Conservation (phyloP, 108 stramenopile species). For the Cafeteria roenbergensis region DNA sequence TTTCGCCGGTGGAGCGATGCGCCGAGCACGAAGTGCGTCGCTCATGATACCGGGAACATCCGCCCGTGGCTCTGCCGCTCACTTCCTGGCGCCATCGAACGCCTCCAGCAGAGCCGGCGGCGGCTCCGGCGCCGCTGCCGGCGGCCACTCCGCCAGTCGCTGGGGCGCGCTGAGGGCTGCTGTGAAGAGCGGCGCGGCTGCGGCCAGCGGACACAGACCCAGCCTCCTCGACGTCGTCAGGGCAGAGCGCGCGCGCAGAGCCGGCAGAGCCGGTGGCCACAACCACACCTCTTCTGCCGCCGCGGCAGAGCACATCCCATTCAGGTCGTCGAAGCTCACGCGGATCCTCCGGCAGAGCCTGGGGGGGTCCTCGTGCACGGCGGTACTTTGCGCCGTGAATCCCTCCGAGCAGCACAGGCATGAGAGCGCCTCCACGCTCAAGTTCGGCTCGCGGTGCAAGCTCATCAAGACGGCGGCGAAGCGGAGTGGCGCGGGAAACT, state of each 20-base stretch:
- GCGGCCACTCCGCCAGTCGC: neutral
- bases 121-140: no score
- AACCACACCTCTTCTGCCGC: no score
- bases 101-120: no score
- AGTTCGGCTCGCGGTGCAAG: neutral
- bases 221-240: neutral
- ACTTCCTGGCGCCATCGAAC: no score
- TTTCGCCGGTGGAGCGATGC: no score
- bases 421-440: neutral
- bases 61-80: no score
- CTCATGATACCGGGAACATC: no score
- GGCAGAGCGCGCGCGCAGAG: neutral
- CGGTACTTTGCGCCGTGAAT: neutral
- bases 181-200: neutral
- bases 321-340: neutral
- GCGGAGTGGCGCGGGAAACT: no score
- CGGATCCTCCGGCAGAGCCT: neutral
- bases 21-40: no score
- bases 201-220: neutral
- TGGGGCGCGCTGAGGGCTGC: no score
- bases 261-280: neutral
- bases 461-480: neutral
- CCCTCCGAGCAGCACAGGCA: neutral
- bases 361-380: neutral
- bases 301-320: neutral